Percentiles rank a stretch among this genome's conserved stretches.
phyloP scores from a whole-genome alignment of 2,329 filamentous ascomycete genomes.

The Calonectria pseudoturangicola region DNA sequence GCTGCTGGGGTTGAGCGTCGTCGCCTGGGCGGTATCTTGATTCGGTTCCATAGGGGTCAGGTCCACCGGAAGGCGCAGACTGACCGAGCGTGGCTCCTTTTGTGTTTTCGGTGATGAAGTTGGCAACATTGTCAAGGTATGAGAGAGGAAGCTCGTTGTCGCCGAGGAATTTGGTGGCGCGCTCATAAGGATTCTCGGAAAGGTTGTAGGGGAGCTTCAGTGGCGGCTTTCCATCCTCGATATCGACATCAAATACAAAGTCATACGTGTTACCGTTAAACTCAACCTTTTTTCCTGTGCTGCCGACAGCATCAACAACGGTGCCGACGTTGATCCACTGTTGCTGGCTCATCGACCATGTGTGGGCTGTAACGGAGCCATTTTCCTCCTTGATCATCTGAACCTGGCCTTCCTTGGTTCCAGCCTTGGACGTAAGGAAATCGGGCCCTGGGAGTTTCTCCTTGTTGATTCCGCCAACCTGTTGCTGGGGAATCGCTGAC shows the following conservation, averaged over 20 bases:
- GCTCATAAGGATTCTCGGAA: conserved; percentile 93
- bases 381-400: conserved; percentile 91
- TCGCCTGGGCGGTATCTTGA: conserved; percentile 84
- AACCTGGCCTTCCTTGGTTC: conserved; percentile 97
- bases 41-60: conserved; percentile 87
- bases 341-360: conserved; percentile 84
- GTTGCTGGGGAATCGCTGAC: conserved; percentile 91
- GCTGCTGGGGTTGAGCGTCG: conserved; percentile 61
- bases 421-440: conserved; percentile 86
- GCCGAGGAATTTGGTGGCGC: conserved; percentile 91
- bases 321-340: conserved; percentile 95
- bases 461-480: conserved; percentile 89
- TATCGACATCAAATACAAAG: conserved; percentile 97
- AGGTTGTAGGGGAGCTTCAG: conserved; percentile 96
- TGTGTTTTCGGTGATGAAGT: conserved; percentile 94
- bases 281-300: conserved; percentile 84
- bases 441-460: conserved; percentile 92
- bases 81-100: conserved; percentile 89
- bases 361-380: conserved; percentile 88
- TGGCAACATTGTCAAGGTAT: conserved; percentile 93
- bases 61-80: conserved; percentile 68
- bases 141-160: conserved; percentile 91
- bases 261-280: conserved; percentile 94
- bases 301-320: conserved; percentile 91
- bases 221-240: conserved; percentile 93